Base-by-base conservation (phyloP, 2,329 filamentous ascomycete species). In the Sporothrix inflata region DNA sequence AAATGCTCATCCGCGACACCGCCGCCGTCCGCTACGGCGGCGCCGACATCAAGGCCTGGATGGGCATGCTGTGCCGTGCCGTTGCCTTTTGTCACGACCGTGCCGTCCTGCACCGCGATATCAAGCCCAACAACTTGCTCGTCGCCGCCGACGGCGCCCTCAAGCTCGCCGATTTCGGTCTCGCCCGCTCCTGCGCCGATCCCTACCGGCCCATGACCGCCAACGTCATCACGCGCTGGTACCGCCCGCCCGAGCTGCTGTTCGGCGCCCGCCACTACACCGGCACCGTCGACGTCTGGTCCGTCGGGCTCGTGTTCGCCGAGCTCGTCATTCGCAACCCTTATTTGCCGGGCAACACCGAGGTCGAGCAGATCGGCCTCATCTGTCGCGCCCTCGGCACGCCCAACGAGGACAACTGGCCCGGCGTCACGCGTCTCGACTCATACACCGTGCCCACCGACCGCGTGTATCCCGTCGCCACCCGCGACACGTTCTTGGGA, bases 31-130 rank as follows among this genome's bases (percentile, higher is more conserved):
- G 90, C 71, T 98, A 98, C 81, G 92, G 92, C 74, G 89, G 90
- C 12, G 92, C 93, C 21, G 96, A 99, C 81, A 94, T 98, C 81
- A 99, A 99, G 81, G 92, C 94, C 19, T 99, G 96, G 96, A 97
- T 98, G 91, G 93, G 92, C 75, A 98, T 98, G 96, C 87, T 98
- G n/a, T 89, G 88, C 38, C 90, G 95, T 55, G 96, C 92, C 34
- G 90, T 98, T 38, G 97, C 94, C 91, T 99, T 97, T 85, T 98
- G 96, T 82, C 96, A 99, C 82, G 93, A 94, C 79, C 97, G 96
- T 81, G 95, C 92, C 77, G 89, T 99, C 21, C 87, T 99, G 40
- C 96, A 99, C 83, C 93, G 96, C 77, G 96, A 99, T 85, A 98
- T 99, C 85, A 99, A 99, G 83, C 95, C 95, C 65, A 98, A 98